Evolutionary conservation across 306 rosid genomes (phyloP).

Genomic region (Vigna radiata): DNA sequence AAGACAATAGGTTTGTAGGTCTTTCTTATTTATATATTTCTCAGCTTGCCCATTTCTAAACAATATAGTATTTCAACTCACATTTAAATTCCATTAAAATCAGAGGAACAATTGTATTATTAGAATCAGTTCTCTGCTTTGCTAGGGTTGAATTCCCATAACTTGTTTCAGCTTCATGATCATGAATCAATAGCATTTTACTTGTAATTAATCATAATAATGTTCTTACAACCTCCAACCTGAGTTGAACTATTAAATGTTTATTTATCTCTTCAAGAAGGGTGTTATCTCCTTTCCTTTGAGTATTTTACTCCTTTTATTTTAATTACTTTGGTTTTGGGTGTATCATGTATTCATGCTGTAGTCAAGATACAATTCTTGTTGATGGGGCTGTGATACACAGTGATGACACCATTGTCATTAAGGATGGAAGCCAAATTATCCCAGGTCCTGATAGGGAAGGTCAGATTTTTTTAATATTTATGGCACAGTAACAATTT

Average conservation of each 20-base stretch:
- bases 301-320: slow-evolving; percentile 1
- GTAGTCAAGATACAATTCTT: slow-evolving; percentile 64
- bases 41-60: too few species aligned
- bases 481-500: slow-evolving; percentile 26
- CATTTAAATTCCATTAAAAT: neutral
- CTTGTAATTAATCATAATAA: neutral
- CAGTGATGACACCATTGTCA: slow-evolving; percentile 53
- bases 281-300: slow-evolving; percentile 29
- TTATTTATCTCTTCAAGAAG: neutral
- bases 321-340: slow-evolving; percentile 10
- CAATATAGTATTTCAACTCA: too few species aligned
- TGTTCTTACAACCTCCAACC: neutral
- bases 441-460: slow-evolving; percentile 65
- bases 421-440: slow-evolving; percentile 79
- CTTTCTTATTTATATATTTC: too few species aligned
- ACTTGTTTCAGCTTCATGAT: slow-evolving; percentile 29
- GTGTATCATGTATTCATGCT: slow-evolving; percentile 30
- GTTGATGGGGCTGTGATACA: slow-evolving; percentile 65
- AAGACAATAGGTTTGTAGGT: too few species aligned
- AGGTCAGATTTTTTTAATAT: slow-evolving; percentile 55
- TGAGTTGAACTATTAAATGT: slow-evolving; percentile 7
- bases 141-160: slow-evolving; percentile 30
- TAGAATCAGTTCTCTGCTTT: slow-evolving; percentile 33
- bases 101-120: slow-evolving; percentile 1
- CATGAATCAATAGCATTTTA: neutral